These are phyloP conservation scores for Zizania latifolia DNA, from an alignment of 176 grass and related monocot genomes.

Conservation along the genomic window DNA sequence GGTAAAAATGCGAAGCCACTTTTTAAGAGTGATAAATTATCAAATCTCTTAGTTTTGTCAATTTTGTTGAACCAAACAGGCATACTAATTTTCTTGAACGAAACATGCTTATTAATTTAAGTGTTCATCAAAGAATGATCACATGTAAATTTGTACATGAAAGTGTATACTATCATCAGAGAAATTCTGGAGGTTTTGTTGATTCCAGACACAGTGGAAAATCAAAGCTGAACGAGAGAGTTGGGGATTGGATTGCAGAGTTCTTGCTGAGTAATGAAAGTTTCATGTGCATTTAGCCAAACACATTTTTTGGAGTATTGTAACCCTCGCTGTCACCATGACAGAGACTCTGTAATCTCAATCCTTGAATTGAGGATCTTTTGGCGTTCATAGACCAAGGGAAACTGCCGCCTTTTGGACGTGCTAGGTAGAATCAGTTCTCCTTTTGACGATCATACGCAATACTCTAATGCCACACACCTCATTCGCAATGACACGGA, in stretches of 20 bases:
- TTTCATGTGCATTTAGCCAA: neutral
- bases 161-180: neutral
- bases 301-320: neutral
- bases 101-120: too few relatives aligned
- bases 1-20: too few relatives aligned
- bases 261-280: neutral
- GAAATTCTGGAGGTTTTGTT: neutral
- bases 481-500: too few relatives aligned
- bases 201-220: neutral
- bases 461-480: too few relatives aligned
- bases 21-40: too few relatives aligned
- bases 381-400: too few relatives aligned
- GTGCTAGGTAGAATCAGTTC: too few relatives aligned
- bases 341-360: neutral
- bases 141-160: neutral
- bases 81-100: too few relatives aligned
- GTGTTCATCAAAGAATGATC: neutral
- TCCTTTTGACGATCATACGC: too few relatives aligned
- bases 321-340: neutral
- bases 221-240: neutral
- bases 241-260: neutral
- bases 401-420: too few relatives aligned
- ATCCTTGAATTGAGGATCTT: neutral
- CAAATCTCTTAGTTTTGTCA: too few relatives aligned
- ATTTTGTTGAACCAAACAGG: too few relatives aligned